Evolutionary conservation across 2,329 filamentous ascomycete genomes (phyloP).

Genomic region (Diplodia seriata): DNA sequence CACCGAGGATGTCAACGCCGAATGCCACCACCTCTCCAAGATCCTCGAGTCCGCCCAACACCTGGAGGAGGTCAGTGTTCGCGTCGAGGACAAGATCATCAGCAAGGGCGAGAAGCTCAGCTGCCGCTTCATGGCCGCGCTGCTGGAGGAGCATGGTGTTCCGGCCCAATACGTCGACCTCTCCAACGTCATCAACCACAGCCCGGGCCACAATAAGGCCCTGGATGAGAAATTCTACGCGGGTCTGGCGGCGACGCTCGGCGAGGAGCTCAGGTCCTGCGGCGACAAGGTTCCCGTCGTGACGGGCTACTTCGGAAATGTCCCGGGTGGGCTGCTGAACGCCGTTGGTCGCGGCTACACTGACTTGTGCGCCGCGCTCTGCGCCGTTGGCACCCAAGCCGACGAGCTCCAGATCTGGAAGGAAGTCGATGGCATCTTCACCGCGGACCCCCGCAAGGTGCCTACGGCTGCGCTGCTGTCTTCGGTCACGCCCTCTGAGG

Average conservation of each 20-base stretch:
- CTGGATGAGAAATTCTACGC: constrained; percentile 57
- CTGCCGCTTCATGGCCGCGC: constrained; percentile 85
- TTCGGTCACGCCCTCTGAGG: constrained; percentile 91
- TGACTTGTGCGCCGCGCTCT: constrained; percentile 90
- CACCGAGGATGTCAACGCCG: constrained; percentile 70
- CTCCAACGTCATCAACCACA: constrained; percentile 78
- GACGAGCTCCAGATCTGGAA: constrained; percentile 97
- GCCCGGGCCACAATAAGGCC: constrained; percentile 44
- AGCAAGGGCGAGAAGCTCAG: constrained; percentile 96
- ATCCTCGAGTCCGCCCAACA: constrained; percentile 70
- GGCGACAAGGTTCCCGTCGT: constrained; percentile 57
- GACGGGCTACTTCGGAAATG: constrained; percentile 93
- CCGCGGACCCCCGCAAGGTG: constrained; percentile 83
- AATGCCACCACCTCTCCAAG: constrained; percentile 82
- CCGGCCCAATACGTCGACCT: constrained; percentile 91
- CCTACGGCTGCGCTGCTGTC: constrained; percentile 89
- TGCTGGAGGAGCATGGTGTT: constrained; percentile 81
- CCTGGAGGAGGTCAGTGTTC: constrained; percentile 59
- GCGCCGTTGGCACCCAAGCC: constrained; percentile 86
- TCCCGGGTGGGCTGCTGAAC: constrained; percentile 88
- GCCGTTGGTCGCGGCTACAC: constrained; percentile 96
- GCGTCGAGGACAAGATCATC: constrained; percentile 74
- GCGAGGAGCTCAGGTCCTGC: constrained; percentile 51
- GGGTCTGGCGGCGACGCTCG: constrained; percentile 51
- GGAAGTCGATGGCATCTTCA: constrained; percentile 96